These are phyloP conservation scores for Coemansia brasiliensis DNA, from an alignment of 192 early-diverging fungal species.

Conservation along the genomic window DNA sequence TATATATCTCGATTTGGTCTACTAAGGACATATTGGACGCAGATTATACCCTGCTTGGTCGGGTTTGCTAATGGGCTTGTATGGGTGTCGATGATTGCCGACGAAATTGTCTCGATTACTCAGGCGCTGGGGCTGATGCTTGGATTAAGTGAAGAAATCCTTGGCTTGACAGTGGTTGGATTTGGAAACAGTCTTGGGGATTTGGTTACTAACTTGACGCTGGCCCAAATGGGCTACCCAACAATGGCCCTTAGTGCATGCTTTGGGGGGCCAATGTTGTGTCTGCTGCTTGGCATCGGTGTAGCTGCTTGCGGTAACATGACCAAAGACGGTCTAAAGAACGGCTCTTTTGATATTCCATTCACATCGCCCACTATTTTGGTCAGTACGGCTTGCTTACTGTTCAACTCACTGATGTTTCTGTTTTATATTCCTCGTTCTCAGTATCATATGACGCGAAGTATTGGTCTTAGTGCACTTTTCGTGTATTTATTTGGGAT, in stretches of 20 bases:
- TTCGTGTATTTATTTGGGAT: constrained; percentile 63
- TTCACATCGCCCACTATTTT: constrained; percentile 65
- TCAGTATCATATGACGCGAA: constrained; percentile 62
- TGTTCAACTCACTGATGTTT: constrained; percentile 61
- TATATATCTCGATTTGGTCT: constrained; percentile 4
- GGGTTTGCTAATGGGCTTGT: constrained; percentile 78
- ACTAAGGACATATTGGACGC: constrained; percentile 17
- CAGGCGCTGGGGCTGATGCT: constrained; percentile 78
- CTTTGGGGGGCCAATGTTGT: constrained; percentile 90
- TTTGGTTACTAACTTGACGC: constrained; percentile 88
- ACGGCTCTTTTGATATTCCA: constrained; percentile 58
- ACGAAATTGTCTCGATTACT: constrained; percentile 85
- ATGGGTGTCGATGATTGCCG: constrained; percentile 88
- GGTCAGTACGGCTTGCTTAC: constrained; percentile 67
- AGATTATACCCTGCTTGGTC: constrained; percentile 54
- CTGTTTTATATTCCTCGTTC: constrained; percentile 63
- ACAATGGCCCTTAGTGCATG: constrained; percentile 95
- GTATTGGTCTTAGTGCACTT: constrained; percentile 61
- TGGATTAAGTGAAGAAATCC: constrained; percentile 75
- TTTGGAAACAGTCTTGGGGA: constrained; percentile 86
- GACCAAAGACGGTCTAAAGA: constrained; percentile 31
- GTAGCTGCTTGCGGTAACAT: constrained; percentile 69
- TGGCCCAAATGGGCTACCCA: constrained; percentile 88
- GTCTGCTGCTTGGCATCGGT: constrained; percentile 83
- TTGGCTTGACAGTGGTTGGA: constrained; percentile 84